phyloP scores from a whole-genome alignment of 441 rosid genomes.

The Biscutella auriculata region DNA sequence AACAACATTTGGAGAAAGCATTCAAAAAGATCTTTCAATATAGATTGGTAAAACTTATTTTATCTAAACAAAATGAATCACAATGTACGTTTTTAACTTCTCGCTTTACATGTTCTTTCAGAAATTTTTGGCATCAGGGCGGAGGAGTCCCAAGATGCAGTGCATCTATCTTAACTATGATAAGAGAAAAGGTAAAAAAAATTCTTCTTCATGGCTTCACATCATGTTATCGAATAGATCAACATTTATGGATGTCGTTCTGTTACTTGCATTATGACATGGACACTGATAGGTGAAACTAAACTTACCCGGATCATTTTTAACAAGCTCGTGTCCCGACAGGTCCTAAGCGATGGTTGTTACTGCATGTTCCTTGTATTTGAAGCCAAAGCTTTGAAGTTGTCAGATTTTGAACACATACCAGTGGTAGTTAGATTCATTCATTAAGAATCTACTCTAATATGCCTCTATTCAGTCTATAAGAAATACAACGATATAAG shows the following conservation, averaged over 20 bases:
- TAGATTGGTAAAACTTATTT: constrained; percentile 54
- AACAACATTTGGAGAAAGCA: constrained; percentile 92
- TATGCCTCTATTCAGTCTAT: too few relatives aligned
- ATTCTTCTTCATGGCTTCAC: not conserved
- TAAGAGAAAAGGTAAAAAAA: constrained; percentile 79
- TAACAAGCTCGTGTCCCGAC: not conserved
- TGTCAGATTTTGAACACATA: constrained; percentile 76
- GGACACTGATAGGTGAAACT: not conserved
- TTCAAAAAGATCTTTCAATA: constrained; percentile 80
- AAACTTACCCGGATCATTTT: not conserved
- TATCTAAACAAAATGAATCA: not conserved
- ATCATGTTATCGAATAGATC: not conserved
- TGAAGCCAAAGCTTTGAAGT: constrained; percentile 62
- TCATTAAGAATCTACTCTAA: too few relatives aligned
- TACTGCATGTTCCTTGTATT: constrained; percentile 70
- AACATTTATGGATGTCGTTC: not conserved
- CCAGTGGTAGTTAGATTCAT: constrained; percentile 35
- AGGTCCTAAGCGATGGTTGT: constrained; percentile 76
- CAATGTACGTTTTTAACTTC: not conserved
- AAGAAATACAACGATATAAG: too few relatives aligned
- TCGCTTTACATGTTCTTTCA: not conserved
- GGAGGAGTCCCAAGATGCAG: constrained; percentile 83
- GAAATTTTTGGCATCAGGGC: constrained; percentile 37
- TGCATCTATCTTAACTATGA: constrained; percentile 67
- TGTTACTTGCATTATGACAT: not conserved